Evolutionary conservation across 441 rosid species (phyloP).

Genomic region (Caryocar brasiliense): DNA sequence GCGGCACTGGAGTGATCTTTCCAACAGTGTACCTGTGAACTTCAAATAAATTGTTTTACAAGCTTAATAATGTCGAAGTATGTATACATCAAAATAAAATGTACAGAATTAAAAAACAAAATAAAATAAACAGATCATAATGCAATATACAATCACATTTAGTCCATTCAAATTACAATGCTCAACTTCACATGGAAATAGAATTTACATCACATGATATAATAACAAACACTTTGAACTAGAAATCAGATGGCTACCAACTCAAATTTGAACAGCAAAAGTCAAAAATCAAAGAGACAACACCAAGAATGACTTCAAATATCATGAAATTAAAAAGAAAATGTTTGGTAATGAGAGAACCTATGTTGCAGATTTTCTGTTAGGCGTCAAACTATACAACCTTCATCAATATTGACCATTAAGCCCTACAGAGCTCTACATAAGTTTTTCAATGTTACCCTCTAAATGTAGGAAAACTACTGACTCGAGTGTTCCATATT

Average conservation of each 20-base stretch:
- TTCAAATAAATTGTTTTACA: conserved; percentile 30
- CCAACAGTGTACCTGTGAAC: conserved; percentile 88
- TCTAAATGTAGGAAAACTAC: no score
- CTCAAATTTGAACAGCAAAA: neutral
- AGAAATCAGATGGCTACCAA: no score
- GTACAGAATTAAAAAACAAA: neutral
- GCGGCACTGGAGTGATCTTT: conserved; percentile 88
- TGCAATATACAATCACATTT: no score
- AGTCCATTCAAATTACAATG: neutral
- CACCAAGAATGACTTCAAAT: neutral
- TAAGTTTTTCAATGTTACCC: no score
- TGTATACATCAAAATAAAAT: neutral
- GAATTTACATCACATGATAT: no score
- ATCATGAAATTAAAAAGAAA: neutral
- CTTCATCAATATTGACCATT: no score
- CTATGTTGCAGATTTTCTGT: neutral
- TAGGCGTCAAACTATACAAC: no score
- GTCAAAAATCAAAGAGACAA: neutral
- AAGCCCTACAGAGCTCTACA: no score
- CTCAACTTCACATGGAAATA: neutral
- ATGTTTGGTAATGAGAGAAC: neutral
- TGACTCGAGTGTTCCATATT: no score
- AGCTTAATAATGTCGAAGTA: conserved; percentile 1
- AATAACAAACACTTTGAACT: no score
- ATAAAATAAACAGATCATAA: no score